phyloP scores from a whole-genome alignment of 2,329 filamentous ascomycete species.

The Akanthomyces muscarius region DNA sequence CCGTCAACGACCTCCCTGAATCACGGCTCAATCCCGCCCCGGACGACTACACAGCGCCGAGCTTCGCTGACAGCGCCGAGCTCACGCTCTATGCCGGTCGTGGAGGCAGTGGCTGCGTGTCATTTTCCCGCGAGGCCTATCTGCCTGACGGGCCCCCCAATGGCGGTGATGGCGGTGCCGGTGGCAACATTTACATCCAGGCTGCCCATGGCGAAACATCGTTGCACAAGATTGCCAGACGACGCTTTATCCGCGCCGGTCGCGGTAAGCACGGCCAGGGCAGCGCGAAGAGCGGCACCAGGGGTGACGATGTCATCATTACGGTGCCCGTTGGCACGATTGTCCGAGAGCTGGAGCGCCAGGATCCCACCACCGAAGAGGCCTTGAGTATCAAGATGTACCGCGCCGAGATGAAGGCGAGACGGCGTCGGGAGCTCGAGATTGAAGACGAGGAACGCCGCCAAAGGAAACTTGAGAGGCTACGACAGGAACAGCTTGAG shows the following conservation, averaged over 20 bases:
- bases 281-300: constrained; percentile 66
- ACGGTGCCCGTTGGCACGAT: constrained; percentile 92
- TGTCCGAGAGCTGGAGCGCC: constrained; percentile 72
- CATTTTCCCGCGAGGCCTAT: constrained; percentile 89
- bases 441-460: constrained; percentile 33
- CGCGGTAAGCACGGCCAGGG: constrained; percentile 76
- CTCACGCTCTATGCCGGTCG: constrained; percentile 72
- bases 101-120: constrained; percentile 90
- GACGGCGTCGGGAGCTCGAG: constrained; percentile 27
- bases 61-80: constrained; percentile 82
- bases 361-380: constrained; percentile 73
- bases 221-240: constrained; percentile 81
- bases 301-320: constrained; percentile 83
- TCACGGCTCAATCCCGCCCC: constrained; percentile 75
- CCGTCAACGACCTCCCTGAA: constrained; percentile 36
- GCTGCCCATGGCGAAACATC: constrained; percentile 88
- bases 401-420: constrained; percentile 31
- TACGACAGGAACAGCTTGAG: neutral
- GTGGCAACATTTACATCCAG: constrained; percentile 92
- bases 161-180: constrained; percentile 88
- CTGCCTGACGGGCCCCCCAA: constrained; percentile 86
- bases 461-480: constrained; percentile 16
- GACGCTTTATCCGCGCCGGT: constrained; percentile 69
- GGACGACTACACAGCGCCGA: constrained; percentile 76
- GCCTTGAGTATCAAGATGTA: constrained; percentile 32